Evolutionary conservation across 768 basidiomycete genomes (phyloP), one percentile per base, ranked within the genome.

Genomic region (Termitomyces sp.): DNA sequence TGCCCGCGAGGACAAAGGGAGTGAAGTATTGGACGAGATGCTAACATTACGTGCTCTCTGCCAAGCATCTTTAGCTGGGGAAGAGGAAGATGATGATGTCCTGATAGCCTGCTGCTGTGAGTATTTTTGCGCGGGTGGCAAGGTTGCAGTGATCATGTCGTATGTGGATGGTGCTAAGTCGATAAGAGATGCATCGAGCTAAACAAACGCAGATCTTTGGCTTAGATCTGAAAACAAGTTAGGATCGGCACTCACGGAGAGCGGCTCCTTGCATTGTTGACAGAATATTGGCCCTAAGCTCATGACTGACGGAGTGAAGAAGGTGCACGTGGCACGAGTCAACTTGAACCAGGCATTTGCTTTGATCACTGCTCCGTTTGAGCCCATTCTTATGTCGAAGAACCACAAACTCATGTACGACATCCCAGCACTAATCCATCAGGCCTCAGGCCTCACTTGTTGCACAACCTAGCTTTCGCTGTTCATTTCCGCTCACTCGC

Each of bases 111-210:
- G 29, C 56, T 71, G 57, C 60, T 68, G 66, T 57, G 67, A 59
- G 66, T 72, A 70, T 56, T 75, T 59, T 45, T 76, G 69, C 4
- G 81, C 72, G 13, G 82, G 78, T 36, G 89, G 86, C 16, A 91
- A 70, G 22, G 85, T 85, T 5, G 74, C 76, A 20, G 85, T 83
- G 60, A 96, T 86, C 76, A 90, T 85, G 67, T 94, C 91, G 70
- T 94, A 91, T 27, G 89, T 85, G 13, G 93, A 90, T 20, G 89
- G 92, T 5, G 89, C 83, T 52, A 96, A 76, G 66, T 93, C 89
- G 46, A 89, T 78, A 13, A 97, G 76, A n/a, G 94, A 94, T n/a
- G 85, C 87, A 76, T 98, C 95, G 61, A 94, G 81, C 83, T 91
- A 63, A 18, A 38, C 20, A 36, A 7, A 13, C n/a, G 10, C 16